Evolutionary conservation across 2,329 filamentous ascomycete genomes (phyloP), one percentile per base, ranked within the genome.

Genomic region (Akanthomyces dipterigenus): DNA sequence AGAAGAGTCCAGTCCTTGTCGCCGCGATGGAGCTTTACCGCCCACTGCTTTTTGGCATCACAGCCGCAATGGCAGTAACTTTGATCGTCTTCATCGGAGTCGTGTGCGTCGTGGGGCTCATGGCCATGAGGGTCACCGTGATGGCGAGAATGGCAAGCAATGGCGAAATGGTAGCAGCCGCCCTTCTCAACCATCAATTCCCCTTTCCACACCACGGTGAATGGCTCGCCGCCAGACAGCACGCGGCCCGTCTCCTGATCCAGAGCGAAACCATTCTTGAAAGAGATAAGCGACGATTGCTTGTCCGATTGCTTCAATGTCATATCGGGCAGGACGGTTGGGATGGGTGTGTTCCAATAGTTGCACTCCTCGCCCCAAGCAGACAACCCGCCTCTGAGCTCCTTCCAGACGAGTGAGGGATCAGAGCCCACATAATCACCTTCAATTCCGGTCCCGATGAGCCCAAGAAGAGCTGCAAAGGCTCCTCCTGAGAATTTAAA

Each of bases 181-280:
- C 36, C 24, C 8, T 48, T 45, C n/a, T 60, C 58, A 4, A 60
- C 20, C 24, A 60, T 18, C 12, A 60, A 22, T 22, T 34, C 40
- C n/a, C 58, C 58, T 11, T 20, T 3, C 58, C 58, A 60, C 5
- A 55, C n/a, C 14, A 38, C 50, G 3, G 28, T 48, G 49, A 60
- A 60, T 12, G 49, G 36, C 40, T 60, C 58, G 11, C 34, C 58
- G 12, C 58, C 58, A 20, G 58, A 60, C 4, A 60, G 50, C 3
- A 55, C 22, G 38, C 28, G n/a, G 12, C 58, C 58, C 1, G 58
- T 46, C 2, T 34, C 38, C 48, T 60, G 58, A 18, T 54, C 50
- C 12, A 54, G 40, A 2, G 58, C 49, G 20, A 60, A 60, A 6
- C 58, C 58, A 48, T 60, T 60, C 18, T 60, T 60, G 49, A 60